These are phyloP conservation scores for Combretum micranthum DNA, from an alignment of 345 rosid genomes.

Conservation along the genomic window DNA sequence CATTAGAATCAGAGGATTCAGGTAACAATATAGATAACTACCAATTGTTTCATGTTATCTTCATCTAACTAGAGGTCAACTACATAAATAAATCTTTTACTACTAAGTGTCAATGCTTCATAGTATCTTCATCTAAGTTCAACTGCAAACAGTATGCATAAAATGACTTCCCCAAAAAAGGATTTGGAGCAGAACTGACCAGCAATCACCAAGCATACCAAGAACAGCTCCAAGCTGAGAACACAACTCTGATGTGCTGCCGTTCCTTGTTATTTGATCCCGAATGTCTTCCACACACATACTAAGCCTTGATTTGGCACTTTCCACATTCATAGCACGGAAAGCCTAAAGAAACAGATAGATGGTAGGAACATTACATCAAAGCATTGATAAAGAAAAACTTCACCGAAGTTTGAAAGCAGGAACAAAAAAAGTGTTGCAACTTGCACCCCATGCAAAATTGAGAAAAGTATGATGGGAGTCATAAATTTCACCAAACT, in stretches of 20 bases:
- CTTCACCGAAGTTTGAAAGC: background rate
- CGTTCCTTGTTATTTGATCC: constrained; percentile 57
- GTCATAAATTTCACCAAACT: constrained; percentile 21
- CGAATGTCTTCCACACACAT: constrained; percentile 82
- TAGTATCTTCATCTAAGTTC: too few relatives aligned
- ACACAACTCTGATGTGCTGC: constrained; percentile 77
- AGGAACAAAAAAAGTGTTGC: background rate
- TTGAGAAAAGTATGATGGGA: background rate
- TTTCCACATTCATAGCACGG: constrained; percentile 74
- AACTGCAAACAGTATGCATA: too few relatives aligned
- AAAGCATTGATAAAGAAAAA: too few relatives aligned
- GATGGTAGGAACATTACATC: too few relatives aligned
- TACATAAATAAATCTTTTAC: too few relatives aligned
- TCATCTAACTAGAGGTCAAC: too few relatives aligned
- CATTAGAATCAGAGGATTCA: too few relatives aligned
- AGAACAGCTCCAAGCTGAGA: constrained; percentile 99
- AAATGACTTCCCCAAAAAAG: background rate
- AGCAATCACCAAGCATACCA: constrained; percentile 98
- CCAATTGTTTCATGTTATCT: background rate
- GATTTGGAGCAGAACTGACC: constrained; percentile 38
- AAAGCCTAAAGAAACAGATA: constrained; percentile 46
- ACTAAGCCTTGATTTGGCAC: constrained; percentile 82
- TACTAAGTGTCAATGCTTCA: too few relatives aligned
- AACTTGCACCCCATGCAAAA: background rate
- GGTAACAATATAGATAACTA: background rate